These are phyloP conservation scores for Sanguinoderma infundibulare DNA, from an alignment of 1,284 basidiomycete genomes.

Conservation along the genomic window DNA sequence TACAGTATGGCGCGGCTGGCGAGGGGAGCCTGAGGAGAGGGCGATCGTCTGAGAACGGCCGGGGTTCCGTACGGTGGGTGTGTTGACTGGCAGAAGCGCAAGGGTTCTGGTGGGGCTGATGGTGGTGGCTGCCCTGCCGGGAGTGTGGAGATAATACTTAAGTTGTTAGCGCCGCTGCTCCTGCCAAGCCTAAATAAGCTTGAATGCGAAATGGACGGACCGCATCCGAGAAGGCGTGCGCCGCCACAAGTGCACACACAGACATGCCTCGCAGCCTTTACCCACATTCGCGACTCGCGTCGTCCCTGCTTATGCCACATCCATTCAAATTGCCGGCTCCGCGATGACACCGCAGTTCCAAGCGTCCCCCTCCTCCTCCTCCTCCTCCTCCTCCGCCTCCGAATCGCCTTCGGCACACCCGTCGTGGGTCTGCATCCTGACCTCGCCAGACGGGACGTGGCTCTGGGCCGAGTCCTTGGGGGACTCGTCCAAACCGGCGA, in stretches of 20 bases:
- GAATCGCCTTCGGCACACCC: background rate
- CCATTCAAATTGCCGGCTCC: background rate
- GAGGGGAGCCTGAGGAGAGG: too few relatives aligned
- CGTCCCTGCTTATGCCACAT: too few relatives aligned
- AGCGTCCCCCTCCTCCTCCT: background rate
- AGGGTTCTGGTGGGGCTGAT: background rate
- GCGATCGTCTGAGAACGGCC: background rate
- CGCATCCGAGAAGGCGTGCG: background rate
- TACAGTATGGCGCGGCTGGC: too few relatives aligned
- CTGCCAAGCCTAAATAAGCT: slow-evolving; percentile 11
- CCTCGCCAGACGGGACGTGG: slow-evolving; percentile 34
- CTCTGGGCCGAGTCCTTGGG: slow-evolving; percentile 44
- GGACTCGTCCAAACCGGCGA: slow-evolving; percentile 37
- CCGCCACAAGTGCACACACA: too few relatives aligned
- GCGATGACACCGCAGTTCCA: background rate
- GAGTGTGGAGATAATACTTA: background rate
- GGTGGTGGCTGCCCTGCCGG: background rate
- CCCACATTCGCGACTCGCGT: too few relatives aligned
- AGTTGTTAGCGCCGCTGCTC: background rate
- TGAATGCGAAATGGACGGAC: slow-evolving; percentile 3
- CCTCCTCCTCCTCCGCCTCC: too few relatives aligned
- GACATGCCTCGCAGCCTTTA: too few relatives aligned
- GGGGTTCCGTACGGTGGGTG: too few relatives aligned
- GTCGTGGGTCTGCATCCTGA: slow-evolving; percentile 22
- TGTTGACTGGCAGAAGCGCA: too few relatives aligned